Conservation (phyloP, 148 eudicot species). For the Chenopodium suecicum region DNA sequence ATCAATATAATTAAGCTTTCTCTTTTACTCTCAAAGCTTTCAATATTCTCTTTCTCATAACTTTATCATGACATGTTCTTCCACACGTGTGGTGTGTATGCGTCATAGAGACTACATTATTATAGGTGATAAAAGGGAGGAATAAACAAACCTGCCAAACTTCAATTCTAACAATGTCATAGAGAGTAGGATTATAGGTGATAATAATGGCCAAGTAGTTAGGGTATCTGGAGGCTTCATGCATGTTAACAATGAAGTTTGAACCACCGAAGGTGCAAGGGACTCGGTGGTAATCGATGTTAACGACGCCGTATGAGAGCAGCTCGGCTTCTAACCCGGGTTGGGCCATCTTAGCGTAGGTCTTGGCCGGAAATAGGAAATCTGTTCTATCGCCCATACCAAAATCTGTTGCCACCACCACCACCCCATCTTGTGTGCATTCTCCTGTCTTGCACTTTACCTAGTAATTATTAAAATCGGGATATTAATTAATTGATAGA, state of each 20-base stretch:
- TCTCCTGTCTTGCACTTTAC: constrained; percentile 24
- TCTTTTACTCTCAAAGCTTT: too few relatives aligned
- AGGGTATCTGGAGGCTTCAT: constrained; percentile 21
- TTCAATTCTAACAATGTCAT: constrained; percentile 20
- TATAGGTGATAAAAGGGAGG: too few relatives aligned
- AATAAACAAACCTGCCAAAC: constrained; percentile 23
- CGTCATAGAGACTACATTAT: too few relatives aligned
- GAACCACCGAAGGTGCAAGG: constrained; percentile 15
- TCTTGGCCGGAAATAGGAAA: constrained; percentile 16
- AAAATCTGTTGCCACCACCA: constrained; percentile 27
- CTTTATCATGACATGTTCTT: too few relatives aligned
- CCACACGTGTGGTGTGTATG: too few relatives aligned
- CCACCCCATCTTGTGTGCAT: constrained; percentile 26
- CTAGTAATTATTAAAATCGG: not conserved
- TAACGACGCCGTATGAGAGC: constrained; percentile 9
- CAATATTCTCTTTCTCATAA: too few relatives aligned
- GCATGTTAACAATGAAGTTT: constrained; percentile 8
- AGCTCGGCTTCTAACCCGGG: constrained; percentile 13
- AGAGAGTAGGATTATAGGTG: constrained; percentile 13
- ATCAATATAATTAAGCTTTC: too few relatives aligned
- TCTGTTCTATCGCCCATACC: constrained; percentile 23
- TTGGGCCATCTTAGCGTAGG: constrained; percentile 21
- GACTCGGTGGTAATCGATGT: constrained; percentile 8
- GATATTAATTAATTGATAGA: too few relatives aligned
- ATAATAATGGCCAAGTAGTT: constrained; percentile 27